Base-by-base conservation (phyloP, 2,329 filamentous ascomycete species). In the Botrytis tulipae region DNA sequence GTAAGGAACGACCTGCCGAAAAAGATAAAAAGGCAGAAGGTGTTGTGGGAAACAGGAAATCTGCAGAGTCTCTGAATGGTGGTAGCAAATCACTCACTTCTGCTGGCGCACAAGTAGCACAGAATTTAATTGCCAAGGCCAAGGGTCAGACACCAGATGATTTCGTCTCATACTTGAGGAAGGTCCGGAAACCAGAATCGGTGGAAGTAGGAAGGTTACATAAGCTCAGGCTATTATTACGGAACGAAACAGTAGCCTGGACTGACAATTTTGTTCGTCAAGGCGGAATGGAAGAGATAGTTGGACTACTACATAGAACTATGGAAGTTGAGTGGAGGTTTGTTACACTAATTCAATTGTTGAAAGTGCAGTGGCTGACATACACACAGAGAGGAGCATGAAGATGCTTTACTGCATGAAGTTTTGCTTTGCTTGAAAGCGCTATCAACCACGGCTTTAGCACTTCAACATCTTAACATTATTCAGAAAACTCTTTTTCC, bases 271-370 rank as follows among this genome's bases (percentile, higher is more conserved):
- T 98, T 81, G 93, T 98, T 78, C 87, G 90, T 59, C 91, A 95
- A 76, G 94, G 93, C 25, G 96, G 96, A 32, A 97, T 98, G 94
- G 89, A 92, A 77, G 94, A 98, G 82, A 93, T 98, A 76, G 92
- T 98, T 51, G 90, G 89, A 57, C 84, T 98, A 72, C 86, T 98
- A 66, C 92, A 97, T 82, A 90, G 95, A n/a, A 97, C 95, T 78
- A 94, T 98, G 88, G 92, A 92, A 70, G 91, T 99, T 48, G 96
- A 98, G 82, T 99, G 96, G 95, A 93, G 95, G 92, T 94, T 83
- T 82, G 90, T 84, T 25, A 6, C 10, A 67, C n/a, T 6, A 57
- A 32, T 67, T 9, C 51, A 57, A 29, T 32, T 48, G 61, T 68
- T 93, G 82, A 82, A 88, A 82, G 42, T 35, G 16, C 18, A 2